Evolutionary conservation across 2,329 filamentous ascomycete species (phyloP).

Genomic region (Periconia macrospinosa): DNA sequence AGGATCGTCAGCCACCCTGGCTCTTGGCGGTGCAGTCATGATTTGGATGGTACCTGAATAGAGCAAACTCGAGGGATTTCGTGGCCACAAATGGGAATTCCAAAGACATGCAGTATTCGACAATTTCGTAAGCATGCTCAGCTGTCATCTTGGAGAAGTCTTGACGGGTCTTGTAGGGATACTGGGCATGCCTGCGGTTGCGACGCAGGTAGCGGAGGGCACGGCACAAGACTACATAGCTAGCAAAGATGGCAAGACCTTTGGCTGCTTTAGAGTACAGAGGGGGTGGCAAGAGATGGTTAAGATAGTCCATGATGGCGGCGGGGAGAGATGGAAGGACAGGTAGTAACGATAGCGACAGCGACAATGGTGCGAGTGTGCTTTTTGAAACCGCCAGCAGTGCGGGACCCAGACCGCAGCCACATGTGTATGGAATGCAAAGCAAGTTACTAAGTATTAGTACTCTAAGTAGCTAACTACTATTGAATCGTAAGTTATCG

Average conservation of each 20-base stretch:
- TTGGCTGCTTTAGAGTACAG: conserved; percentile 3
- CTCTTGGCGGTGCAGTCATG: not conserved
- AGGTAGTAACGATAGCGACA: not conserved
- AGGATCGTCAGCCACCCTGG: not conserved
- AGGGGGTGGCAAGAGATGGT: not conserved
- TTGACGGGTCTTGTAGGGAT: conserved; percentile 49
- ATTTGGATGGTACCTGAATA: conserved; percentile 50
- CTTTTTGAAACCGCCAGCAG: not conserved
- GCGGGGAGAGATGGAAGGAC: not conserved
- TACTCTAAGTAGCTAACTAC: no score
- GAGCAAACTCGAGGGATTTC: conserved; percentile 59
- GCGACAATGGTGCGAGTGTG: no score
- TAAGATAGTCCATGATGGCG: not conserved
- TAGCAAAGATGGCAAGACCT: conserved; percentile 11
- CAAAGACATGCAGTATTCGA: conserved; percentile 48
- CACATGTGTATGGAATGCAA: no score
- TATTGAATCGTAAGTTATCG: no score
- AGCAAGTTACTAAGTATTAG: no score
- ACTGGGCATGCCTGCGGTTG: conserved; percentile 45
- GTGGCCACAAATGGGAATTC: conserved; percentile 60
- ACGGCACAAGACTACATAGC: conserved; percentile 39
- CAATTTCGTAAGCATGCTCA: conserved; percentile 56
- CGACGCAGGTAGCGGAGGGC: conserved; percentile 44
- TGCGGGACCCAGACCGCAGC: not conserved
- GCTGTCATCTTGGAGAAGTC: conserved; percentile 57